These are phyloP conservation scores for Cetradonia linearis DNA, from an alignment of 495 filamentous ascomycete genomes.

Conservation along the genomic window DNA sequence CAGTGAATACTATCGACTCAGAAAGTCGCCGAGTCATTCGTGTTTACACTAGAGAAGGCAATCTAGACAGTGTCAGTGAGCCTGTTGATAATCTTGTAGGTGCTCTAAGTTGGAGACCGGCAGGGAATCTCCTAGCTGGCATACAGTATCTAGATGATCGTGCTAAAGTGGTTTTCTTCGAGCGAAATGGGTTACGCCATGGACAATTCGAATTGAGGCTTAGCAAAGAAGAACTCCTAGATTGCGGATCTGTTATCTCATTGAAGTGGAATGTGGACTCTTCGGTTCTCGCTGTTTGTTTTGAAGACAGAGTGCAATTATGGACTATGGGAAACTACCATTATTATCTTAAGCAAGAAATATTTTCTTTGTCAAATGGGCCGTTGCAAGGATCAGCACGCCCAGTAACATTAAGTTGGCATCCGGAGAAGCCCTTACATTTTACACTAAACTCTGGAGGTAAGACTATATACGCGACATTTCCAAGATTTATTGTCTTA, in stretches of 20 bases:
- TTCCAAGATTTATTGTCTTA: constrained; percentile 5
- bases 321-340: constrained; percentile 98
- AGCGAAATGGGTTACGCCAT: constrained; percentile 89
- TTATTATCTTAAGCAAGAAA: constrained; percentile 96
- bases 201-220: constrained; percentile 75
- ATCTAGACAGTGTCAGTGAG: constrained; percentile 83
- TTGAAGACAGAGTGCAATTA: constrained; percentile 69
- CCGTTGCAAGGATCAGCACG: constrained; percentile 25
- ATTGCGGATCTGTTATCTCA: constrained; percentile 46
- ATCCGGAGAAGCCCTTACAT: constrained; percentile 69
- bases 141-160: constrained; percentile 60
- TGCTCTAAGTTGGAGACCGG: constrained; percentile 82
- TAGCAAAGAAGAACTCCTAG: constrained; percentile 45
- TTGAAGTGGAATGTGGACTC: constrained; percentile 88
- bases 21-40: constrained; percentile 64
- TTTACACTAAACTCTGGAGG: constrained; percentile 43
- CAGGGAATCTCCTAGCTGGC: constrained; percentile 78
- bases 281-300: constrained; percentile 71
- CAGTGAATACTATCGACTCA: constrained; percentile 65
- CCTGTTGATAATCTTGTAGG: constrained; percentile 83
- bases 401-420: constrained; percentile 53
- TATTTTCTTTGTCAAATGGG: constrained; percentile 35
- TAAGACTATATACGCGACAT: constrained; percentile 21
- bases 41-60: constrained; percentile 81
- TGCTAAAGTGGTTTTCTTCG: constrained; percentile 88